A percentile compares a stretch with the other conserved stretches of the same genome.
Evolutionary conservation across 1,284 basidiomycete species (phyloP).

Genomic region (Tilletia walkeri): DNA sequence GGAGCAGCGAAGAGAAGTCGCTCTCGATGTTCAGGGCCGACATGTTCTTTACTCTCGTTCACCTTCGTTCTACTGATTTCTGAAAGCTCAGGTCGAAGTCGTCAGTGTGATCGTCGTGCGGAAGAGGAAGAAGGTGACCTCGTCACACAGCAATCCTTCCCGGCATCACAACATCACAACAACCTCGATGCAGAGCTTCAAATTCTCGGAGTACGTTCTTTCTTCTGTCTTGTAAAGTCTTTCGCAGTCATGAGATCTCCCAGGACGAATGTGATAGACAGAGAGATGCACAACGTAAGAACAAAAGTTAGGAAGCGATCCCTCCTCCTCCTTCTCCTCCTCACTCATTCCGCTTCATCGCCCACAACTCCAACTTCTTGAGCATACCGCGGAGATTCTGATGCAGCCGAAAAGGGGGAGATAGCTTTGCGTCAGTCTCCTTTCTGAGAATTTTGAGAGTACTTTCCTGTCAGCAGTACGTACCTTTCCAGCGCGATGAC

Average conservation of each 20-base stretch:
- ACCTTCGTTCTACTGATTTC: no score
- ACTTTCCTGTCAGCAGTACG: neutral
- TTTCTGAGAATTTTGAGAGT: neutral
- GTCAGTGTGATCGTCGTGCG: neutral
- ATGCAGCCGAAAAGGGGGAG: neutral
- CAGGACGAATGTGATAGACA: no score
- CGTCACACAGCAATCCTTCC: neutral
- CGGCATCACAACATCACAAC: no score
- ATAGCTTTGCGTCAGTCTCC: neutral
- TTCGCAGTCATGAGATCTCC: no score
- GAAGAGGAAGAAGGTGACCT: neutral
- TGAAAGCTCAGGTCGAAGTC: neutral
- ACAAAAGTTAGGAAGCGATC: no score
- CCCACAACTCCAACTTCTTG: constrained; percentile 52
- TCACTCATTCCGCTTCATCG: constrained; percentile 30
- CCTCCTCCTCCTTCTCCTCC: neutral
- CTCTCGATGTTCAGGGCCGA: neutral
- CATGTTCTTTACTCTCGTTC: neutral
- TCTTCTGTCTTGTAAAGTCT: no score
- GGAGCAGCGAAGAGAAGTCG: constrained; percentile 7
- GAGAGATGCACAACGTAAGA: no score
- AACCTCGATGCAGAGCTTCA: neutral
- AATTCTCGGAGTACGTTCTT: no score
- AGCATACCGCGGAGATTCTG: constrained; percentile 49
- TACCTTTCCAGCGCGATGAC: constrained; percentile 71